Evolutionary conservation across 306 rosid genomes (phyloP), one percentile per base, ranked within the genome.

Genomic region (Fragaria iinumae): DNA sequence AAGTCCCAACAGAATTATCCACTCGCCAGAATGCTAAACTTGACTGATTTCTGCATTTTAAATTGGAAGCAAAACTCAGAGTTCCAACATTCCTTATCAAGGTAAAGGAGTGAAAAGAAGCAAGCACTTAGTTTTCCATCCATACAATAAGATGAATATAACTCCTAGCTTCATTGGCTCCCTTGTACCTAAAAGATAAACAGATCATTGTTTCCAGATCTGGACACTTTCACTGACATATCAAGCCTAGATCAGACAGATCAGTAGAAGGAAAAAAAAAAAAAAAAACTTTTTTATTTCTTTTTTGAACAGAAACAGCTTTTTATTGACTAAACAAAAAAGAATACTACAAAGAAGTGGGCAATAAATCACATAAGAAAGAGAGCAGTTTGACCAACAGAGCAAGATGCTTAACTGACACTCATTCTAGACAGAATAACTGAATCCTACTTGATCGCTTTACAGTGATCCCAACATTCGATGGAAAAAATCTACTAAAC

Each of bases 1-100:
- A 95, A 81, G 96, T 89, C 56, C 98, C 97, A 80, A 91, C 81
- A 76, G 95, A 90, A 82, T 90, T 95, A 81, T 92, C 93, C 79
- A 90, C 96, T 8, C 98, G 93, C 96, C 97, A 95, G 83, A 95
- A 89, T 72, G 96, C 86, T 76, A 88, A 80, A 77, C 83, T 69
- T 69, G 87, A 80, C 62, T 76, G 73, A 50, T 71, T 76, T 80
- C 97, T 92, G 91, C 91, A 84, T 65, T 79, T 77, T 56, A 77
- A 73, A 75, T 41, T 70, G 38, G 43, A 44, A 52, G 14, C 38
- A 67, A 25, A 57, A 77, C 59, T 76, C 56, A 21, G 32, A 20
- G 39, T 57, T 67, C 52, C 36, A 50, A 8, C 52, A 36, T 36
- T 39, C 36, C 47, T n/a, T 6, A 36, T 55, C 76, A 72, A 36